These are phyloP conservation scores for Friedmanniomyces endolithicus DNA, from an alignment of 495 filamentous ascomycete genomes.

Conservation along the genomic window DNA sequence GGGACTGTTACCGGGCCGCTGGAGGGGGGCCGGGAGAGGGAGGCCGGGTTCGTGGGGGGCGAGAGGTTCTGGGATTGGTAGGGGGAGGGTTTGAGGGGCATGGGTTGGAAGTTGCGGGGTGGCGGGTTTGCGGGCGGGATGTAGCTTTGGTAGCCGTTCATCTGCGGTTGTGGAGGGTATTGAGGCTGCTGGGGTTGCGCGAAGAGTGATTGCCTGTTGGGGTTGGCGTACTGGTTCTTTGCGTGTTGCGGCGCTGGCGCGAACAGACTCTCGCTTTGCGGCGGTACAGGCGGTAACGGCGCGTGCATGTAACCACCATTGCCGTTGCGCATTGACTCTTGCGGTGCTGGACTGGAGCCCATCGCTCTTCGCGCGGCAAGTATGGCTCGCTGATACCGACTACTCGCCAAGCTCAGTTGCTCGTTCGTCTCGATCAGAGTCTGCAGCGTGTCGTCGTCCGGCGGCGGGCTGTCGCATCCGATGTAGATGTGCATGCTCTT, in stretches of 20 bases:
- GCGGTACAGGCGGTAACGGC: neutral
- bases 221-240: neutral
- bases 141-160: slow-evolving; percentile 1
- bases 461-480: slow-evolving; percentile 56
- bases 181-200: neutral
- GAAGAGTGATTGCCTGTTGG: neutral
- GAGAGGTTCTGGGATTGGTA: slow-evolving; percentile 18
- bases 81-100: neutral
- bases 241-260: neutral
- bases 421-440: slow-evolving; percentile 93
- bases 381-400: slow-evolving; percentile 67
- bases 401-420: slow-evolving; percentile 62
- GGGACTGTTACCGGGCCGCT: neutral
- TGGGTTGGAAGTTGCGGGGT: neutral
- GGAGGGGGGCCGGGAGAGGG: neutral
- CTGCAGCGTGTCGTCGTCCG: slow-evolving; percentile 85
- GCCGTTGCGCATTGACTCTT: slow-evolving; percentile 5
- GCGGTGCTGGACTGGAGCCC: slow-evolving; percentile 22
- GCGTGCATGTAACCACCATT: slow-evolving; percentile 1
- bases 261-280: neutral
- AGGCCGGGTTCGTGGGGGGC: slow-evolving; percentile 2
- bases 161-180: neutral
- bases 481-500: slow-evolving; percentile 77
- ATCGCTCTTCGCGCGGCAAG: slow-evolving; percentile 46
- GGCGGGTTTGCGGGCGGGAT: slow-evolving; percentile 3